Evolutionary conservation across 176 grass and related monocot species (phyloP).

Genomic region (Lolium multiflorum): DNA sequence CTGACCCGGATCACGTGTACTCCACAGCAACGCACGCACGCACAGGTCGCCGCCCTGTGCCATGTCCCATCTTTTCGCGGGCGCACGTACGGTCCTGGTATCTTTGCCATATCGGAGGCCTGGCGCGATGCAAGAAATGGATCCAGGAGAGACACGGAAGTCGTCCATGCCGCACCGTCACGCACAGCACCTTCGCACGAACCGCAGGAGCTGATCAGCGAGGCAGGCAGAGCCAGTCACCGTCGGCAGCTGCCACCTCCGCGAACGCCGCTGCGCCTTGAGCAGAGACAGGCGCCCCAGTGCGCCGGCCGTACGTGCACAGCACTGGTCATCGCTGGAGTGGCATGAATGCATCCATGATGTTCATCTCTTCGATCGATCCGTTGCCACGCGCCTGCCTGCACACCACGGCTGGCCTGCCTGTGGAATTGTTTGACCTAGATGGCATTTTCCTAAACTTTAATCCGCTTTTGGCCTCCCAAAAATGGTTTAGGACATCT

Average conservation of each 20-base stretch:
- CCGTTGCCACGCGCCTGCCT: not conserved
- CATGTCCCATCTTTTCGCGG: slow-evolving; percentile 6
- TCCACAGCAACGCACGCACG: not conserved
- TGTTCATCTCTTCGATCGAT: not conserved
- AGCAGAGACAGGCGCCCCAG: slow-evolving; percentile 26
- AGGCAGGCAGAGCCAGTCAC: not conserved
- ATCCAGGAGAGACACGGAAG: not conserved
- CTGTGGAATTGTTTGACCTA: too few species aligned
- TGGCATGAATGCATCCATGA: not conserved
- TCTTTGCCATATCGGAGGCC: slow-evolving; percentile 34
- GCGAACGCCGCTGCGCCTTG: slow-evolving; percentile 35
- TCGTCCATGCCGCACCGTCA: not conserved
- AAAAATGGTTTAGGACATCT: too few species aligned
- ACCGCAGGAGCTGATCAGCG: slow-evolving; percentile 1
- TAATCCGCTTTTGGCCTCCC: too few species aligned
- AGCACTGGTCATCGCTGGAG: not conserved
- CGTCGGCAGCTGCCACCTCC: slow-evolving; percentile 32
- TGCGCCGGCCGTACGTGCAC: not conserved
- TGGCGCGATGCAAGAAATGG: not conserved
- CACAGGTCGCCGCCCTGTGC: not conserved
- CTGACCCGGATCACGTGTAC: not conserved
- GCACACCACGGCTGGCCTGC: not conserved
- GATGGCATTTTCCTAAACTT: too few species aligned
- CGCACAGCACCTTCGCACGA: slow-evolving; percentile 31
- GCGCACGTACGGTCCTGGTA: slow-evolving; percentile 1